Evolutionary conservation across 768 basidiomycete genomes (phyloP).

Genomic region (Phylloporus arenicola): DNA sequence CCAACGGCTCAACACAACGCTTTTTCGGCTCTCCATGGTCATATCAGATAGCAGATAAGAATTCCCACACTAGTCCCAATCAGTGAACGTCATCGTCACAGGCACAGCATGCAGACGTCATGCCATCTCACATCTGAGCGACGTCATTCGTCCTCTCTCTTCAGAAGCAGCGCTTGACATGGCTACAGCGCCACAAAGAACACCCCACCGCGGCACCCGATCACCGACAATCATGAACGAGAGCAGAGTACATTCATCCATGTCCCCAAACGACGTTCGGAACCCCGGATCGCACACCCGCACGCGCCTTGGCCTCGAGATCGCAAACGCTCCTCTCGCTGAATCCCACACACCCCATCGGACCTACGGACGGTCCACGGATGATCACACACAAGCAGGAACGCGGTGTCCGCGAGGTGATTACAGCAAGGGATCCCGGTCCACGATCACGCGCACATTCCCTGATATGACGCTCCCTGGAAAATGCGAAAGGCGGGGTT

Average conservation of each 20-base stretch:
- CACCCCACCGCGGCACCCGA: not conserved
- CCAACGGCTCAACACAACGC: not conserved
- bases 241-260: not conserved
- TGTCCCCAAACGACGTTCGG: not conserved
- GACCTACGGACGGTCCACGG: not conserved
- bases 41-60: not conserved
- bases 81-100: not conserved
- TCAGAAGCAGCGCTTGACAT: not conserved
- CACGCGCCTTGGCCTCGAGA: not conserved
- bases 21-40: no score
- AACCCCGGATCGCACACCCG: not conserved
- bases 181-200: not conserved
- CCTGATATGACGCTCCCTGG: not conserved
- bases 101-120: not conserved
- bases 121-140: not conserved
- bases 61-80: not conserved
- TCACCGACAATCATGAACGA: not conserved
- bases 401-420: conserved; percentile 29
- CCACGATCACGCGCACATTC: not conserved
- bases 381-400: not conserved
- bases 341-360: not conserved
- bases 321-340: not conserved
- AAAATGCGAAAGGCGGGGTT: conserved; percentile 23
- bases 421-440: conserved; percentile 15
- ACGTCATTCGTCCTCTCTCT: not conserved